Percentiles rank a stretch among this genome's conserved stretches.
phyloP scores from a whole-genome alignment of 1,284 basidiomycete species.

The Ceratobasidium sp. region DNA sequence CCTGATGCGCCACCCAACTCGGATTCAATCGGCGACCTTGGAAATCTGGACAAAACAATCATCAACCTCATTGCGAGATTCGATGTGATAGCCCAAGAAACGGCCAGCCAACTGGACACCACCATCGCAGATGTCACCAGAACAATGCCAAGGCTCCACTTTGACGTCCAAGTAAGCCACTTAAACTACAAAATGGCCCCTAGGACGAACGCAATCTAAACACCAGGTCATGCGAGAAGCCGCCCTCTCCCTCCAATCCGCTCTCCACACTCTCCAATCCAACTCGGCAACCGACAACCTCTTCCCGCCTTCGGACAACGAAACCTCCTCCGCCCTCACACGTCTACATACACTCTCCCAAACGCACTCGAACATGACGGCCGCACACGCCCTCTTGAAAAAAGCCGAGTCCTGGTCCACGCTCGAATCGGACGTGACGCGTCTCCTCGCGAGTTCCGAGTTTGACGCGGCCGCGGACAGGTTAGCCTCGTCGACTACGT shows the following conservation, averaged over 20 bases:
- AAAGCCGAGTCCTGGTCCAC: conserved; percentile 96
- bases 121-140: conserved; percentile 89
- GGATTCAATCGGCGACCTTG: conserved; percentile 60
- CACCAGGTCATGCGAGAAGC: conserved; percentile 79
- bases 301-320: conserved; percentile 56
- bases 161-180: conserved; percentile 76
- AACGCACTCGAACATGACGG: conserved; percentile 84
- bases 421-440: conserved; percentile 86
- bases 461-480: conserved; percentile 88
- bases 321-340: conserved; percentile 69
- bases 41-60: conserved; percentile 74
- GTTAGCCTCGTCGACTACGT: conserved; percentile 82
- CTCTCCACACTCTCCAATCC: conserved; percentile 63
- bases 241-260: conserved; percentile 73
- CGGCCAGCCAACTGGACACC: conserved; percentile 80
- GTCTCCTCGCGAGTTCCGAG: conserved; percentile 70
- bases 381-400: conserved; percentile 79
- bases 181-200: neutral
- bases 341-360: conserved; percentile 79
- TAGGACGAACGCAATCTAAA: conserved; percentile 2
- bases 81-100: conserved; percentile 85
- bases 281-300: conserved; percentile 51
- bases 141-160: conserved; percentile 83
- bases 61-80: conserved; percentile 74
- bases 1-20: conserved; percentile 57